Base-by-base conservation (phyloP, 1,284 basidiomycete genomes). In the Athelia psychrophila region DNA sequence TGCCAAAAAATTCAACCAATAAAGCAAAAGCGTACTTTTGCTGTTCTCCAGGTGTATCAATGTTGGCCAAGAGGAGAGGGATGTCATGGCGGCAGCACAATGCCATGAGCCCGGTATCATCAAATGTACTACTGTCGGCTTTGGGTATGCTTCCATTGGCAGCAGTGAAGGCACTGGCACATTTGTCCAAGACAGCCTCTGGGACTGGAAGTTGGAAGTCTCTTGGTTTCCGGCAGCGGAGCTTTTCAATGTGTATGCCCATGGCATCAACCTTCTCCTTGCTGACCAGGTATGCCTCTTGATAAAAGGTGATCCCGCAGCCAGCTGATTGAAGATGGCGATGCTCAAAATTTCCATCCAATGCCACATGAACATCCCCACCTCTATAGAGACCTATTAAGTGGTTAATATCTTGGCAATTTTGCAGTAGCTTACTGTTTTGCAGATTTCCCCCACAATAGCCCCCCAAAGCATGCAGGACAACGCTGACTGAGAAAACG, bases 71-170 rank as follows among this genome's bases (percentile, higher is more conserved):
- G 20, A 42, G 58, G 9, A 60, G 44, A 4, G 51, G 44, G 19
- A 38, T 32, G 44, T 60, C 55, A 48, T 60, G 59, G 15, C 54
- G 49, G 36, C 59, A 60, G 3, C 58, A 24, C 3, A 60, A 13
- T 3, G 57, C 56, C 54, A 60, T 56, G 3, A 60, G 18, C 3
- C 58, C 59, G 3, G 47, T 60, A 35, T 57, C 53, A 20, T 51
- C 50, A 33, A 58, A 60, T 24, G 35, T 45, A 18, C 50, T 48
- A 18, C 22, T 51, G 16, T 42, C 45, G 19, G 58, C 52, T 30
- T 60, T 60, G 1, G n/a, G 18, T 13, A 36, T 22, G 16, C 49
- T 25, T 20, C 58, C 59, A 19, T 60, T 49, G 18, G 58, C 60
- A n/a, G 60, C 60, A 2, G 25, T 30, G 44, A 59, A 56, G 1